Percentiles rank a stretch among this genome's conserved stretches.
Conservation (phyloP, 208 protist genomes). For the Giardia muris region DNA sequence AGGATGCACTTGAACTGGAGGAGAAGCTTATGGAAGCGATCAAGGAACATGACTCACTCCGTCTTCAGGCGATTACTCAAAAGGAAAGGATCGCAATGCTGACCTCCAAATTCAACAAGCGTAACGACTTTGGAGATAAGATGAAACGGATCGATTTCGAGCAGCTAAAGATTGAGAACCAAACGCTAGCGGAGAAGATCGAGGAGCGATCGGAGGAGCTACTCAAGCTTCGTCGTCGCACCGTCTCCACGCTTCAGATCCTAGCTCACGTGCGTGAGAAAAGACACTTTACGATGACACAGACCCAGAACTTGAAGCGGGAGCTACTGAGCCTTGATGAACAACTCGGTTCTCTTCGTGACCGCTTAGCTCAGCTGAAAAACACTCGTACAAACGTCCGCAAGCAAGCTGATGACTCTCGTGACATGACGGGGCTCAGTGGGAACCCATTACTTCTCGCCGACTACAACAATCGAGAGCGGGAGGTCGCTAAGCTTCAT, state of each 20-base stretch:
- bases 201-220: constrained; percentile 89
- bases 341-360: constrained; percentile 58
- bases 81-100: background rate
- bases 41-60: background rate
- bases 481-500: constrained; percentile 4
- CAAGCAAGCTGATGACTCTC: constrained; percentile 62
- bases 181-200: constrained; percentile 87
- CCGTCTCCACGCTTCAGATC: constrained; percentile 74
- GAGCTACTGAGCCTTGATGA: constrained; percentile 66
- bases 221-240: constrained; percentile 72
- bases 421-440: constrained; percentile 69
- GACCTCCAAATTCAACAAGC: background rate
- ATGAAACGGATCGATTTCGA: constrained; percentile 94
- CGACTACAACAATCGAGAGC: constrained; percentile 73
- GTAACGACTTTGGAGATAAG: background rate
- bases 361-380: constrained; percentile 67
- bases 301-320: constrained; percentile 63
- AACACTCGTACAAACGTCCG: constrained; percentile 59
- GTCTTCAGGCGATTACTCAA: background rate
- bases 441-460: constrained; percentile 68
- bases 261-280: constrained; percentile 91
- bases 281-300: constrained; percentile 71
- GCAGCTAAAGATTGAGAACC: constrained; percentile 94
- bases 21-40: background rate
- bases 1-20: background rate